Conservation (phyloP, 768 basidiomycete species). For the Termitomyces sp. region DNA sequence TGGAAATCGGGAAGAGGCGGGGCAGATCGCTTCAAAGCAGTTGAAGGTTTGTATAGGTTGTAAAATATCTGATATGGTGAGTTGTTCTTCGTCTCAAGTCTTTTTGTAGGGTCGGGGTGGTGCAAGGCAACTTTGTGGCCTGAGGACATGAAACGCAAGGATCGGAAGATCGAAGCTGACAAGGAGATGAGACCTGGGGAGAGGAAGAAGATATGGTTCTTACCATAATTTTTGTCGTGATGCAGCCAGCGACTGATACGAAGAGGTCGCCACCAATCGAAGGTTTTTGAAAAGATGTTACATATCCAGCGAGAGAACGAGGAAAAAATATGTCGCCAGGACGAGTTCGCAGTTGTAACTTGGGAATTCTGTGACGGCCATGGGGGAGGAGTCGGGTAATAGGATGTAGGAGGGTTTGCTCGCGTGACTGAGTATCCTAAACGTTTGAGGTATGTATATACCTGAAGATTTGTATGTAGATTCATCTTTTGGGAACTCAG, state of each 20-base stretch:
- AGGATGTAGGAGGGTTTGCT: slow-evolving; percentile 31
- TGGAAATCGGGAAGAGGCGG: slow-evolving; percentile 84
- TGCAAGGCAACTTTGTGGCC: slow-evolving; percentile 54
- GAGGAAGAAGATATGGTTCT: slow-evolving; percentile 11
- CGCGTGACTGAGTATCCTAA: slow-evolving; percentile 88
- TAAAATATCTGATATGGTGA: slow-evolving; percentile 83
- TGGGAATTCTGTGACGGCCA: slow-evolving; percentile 13
- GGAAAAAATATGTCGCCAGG: slow-evolving; percentile 28
- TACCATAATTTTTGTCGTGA: slow-evolving; percentile 52
- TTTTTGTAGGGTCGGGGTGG: slow-evolving; percentile 20
- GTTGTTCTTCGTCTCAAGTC: slow-evolving; percentile 12
- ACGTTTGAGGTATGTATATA: slow-evolving; percentile 88
- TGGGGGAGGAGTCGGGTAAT: slow-evolving; percentile 39
- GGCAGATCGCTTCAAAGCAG: slow-evolving; percentile 73
- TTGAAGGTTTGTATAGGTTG: slow-evolving; percentile 89
- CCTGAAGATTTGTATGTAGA: slow-evolving; percentile 40
- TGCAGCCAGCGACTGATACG: slow-evolving; percentile 43
- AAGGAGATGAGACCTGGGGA: neutral
- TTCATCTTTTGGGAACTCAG: neutral
- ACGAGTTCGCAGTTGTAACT: slow-evolving; percentile 4
- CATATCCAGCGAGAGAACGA: slow-evolving; percentile 32
- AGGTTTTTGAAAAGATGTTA: slow-evolving; percentile 23
- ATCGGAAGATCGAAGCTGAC: slow-evolving; percentile 63
- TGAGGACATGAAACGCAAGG: slow-evolving; percentile 69
- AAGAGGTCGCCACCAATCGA: slow-evolving; percentile 71